Evolutionary conservation across 495 filamentous ascomycete genomes (phyloP), one percentile per base, ranked within the genome.

Genomic region (Gamarada debralockiae): DNA sequence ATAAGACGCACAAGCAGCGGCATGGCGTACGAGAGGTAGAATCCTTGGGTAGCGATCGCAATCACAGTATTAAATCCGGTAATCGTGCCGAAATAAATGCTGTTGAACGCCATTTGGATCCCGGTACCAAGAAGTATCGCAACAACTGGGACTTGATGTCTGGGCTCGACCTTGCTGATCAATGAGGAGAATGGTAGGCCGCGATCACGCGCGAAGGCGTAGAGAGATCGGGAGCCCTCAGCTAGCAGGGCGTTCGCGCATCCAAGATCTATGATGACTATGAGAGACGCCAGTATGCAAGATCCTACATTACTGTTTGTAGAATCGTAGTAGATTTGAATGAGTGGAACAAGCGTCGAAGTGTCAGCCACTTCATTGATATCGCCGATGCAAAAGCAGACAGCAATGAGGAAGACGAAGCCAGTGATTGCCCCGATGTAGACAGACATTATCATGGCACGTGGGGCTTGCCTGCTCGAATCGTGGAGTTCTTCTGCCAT

Each of bases 21-120:
- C 68, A 80, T 75, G 6, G 78, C 77, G 55, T 83, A n/a, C 6
- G 79, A 82, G 13, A 81, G 63, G 59, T 82, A 83, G 55, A 83
- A 82, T 2, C 79, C 79, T 59, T 78, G 72, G 0, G 78, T 81
- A 0, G 78, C 67, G 42, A 81, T 81, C 1, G 74, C 69, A 45
- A 80, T 76, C 13, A 81, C 74, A 0, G 78, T 82, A 44, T 77
- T 70, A 52, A 83, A 81, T 0, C 79, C 78, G 1, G 78, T 81
- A 14, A 73, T 65, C 4, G 75, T 80, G 1, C 78, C 77, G 52
- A 81, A 81, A 45, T 81, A 79, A 48, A 82, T 81, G 22, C 74
- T 70, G 52, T 76, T 74, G 33, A 82, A 70, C 0, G 75, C 77
- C 43, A 79, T 60, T 55, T 81, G 79, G n/a, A 81, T 71, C n/a